phyloP scores from a whole-genome alignment of 192 early-diverging fungal genomes.

The Radiomyces spectabilis region DNA sequence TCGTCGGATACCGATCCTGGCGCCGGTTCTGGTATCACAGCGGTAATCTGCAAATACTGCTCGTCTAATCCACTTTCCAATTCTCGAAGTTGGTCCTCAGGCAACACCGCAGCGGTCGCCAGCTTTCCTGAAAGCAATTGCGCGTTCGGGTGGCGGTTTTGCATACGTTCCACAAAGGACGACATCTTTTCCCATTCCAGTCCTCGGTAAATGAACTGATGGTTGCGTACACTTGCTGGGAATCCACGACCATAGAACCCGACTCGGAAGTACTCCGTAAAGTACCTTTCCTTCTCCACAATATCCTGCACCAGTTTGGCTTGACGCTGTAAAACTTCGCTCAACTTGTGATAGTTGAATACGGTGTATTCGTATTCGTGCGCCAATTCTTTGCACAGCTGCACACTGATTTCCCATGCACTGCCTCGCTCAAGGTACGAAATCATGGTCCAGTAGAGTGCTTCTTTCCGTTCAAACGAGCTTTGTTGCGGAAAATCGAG shows the following conservation, averaged over 20 bases:
- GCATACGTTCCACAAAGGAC: slow-evolving; percentile 62
- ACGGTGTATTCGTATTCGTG: slow-evolving; percentile 46
- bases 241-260: slow-evolving; percentile 63
- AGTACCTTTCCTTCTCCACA: slow-evolving; percentile 43
- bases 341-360: slow-evolving; percentile 46
- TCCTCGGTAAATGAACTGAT: slow-evolving; percentile 65
- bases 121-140: slow-evolving; percentile 38
- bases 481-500: slow-evolving; percentile 43
- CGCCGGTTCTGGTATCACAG: slow-evolving; percentile 62
- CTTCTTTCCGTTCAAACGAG: slow-evolving; percentile 57
- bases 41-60: slow-evolving; percentile 58
- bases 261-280: slow-evolving; percentile 63
- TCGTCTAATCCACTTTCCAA: slow-evolving; percentile 30
- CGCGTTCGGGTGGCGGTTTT: slow-evolving; percentile 56
- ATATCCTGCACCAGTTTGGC: slow-evolving; percentile 44
- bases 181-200: slow-evolving; percentile 69
- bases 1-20: no score
- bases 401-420: slow-evolving; percentile 69
- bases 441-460: slow-evolving; percentile 50
- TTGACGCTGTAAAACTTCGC: slow-evolving; percentile 47
- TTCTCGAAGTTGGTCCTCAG: slow-evolving; percentile 40
- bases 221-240: slow-evolving; percentile 40
- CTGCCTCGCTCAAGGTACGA: slow-evolving; percentile 53
- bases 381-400: slow-evolving; percentile 54
- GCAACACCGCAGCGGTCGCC: slow-evolving; percentile 7